phyloP scores from a whole-genome alignment of 768 basidiomycete genomes.

The Psilocybe cubensis region DNA sequence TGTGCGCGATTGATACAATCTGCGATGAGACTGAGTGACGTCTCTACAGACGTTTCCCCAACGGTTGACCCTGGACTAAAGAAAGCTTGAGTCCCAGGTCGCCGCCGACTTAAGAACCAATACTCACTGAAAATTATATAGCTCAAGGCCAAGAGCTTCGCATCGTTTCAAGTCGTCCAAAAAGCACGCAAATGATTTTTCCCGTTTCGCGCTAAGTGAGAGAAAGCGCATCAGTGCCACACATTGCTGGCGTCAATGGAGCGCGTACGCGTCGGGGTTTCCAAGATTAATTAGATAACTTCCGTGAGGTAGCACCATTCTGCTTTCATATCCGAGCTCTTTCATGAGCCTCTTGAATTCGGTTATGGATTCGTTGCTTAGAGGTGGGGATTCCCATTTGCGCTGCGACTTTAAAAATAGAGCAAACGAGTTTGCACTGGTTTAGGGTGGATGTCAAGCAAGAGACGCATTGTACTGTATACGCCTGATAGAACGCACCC shows the following conservation, averaged over 20 bases:
- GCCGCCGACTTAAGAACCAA: background rate
- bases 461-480: no score
- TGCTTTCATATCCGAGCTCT: constrained; percentile 60
- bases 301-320: constrained; percentile 80
- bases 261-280: constrained; percentile 71
- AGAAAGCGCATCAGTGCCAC: no score
- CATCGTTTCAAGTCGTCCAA: constrained; percentile 82
- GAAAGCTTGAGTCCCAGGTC: background rate
- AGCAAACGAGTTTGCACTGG: constrained; percentile 81
- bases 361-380: constrained; percentile 53
- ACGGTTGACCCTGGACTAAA: constrained; percentile 81
- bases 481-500: constrained; percentile 57
- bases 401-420: constrained; percentile 86
- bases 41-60: constrained; percentile 61
- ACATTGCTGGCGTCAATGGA: no score
- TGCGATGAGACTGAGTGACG: constrained; percentile 68
- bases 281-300: constrained; percentile 87
- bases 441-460: background rate
- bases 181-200: constrained; percentile 80
- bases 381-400: constrained; percentile 72
- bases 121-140: constrained; percentile 90
- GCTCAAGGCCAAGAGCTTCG: constrained; percentile 69
- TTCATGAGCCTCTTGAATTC: constrained; percentile 65
- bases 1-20: constrained; percentile 78
- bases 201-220: constrained; percentile 56